These are phyloP conservation scores for Eremothecium gossypii DNA, from an alignment of 1,139 yeast genomes.

Conservation along the genomic window DNA sequence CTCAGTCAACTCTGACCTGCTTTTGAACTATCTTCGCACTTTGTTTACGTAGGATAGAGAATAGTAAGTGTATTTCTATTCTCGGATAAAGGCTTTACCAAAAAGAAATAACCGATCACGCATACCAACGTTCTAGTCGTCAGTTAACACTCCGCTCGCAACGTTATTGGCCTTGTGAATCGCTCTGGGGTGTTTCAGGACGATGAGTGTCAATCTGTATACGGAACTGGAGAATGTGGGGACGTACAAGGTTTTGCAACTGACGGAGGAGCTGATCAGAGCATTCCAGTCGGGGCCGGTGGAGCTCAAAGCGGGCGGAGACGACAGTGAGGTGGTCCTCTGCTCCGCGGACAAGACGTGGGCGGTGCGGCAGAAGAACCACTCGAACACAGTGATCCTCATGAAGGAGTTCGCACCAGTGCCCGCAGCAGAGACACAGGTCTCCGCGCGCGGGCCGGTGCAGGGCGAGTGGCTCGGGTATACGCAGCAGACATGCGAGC, in stretches of 20 bases:
- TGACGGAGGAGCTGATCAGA: slow-evolving; percentile 45
- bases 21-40: too few species aligned
- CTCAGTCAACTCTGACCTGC: too few species aligned
- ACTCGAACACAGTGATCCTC: slow-evolving; percentile 69
- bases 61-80: neutral
- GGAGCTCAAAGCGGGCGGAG: slow-evolving; percentile 40
- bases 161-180: too few species aligned
- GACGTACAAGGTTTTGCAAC: slow-evolving; percentile 49
- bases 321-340: slow-evolving; percentile 43
- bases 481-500: slow-evolving; percentile 39
- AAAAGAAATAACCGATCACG: too few species aligned
- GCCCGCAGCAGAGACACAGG: slow-evolving; percentile 23
- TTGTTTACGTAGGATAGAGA: too few species aligned
- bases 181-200: neutral
- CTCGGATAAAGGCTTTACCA: neutral
- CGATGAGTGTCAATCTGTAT: slow-evolving; percentile 14
- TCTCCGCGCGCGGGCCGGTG: slow-evolving; percentile 17
- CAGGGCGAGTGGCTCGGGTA: slow-evolving; percentile 34
- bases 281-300: slow-evolving; percentile 33
- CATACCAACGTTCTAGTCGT: too few species aligned
- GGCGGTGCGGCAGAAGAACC: slow-evolving; percentile 69
- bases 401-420: slow-evolving; percentile 28
- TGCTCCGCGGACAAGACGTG: slow-evolving; percentile 54
- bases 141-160: too few species aligned
- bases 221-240: slow-evolving; percentile 23